Evolutionary conservation across 139 green algal species (phyloP), one percentile per base, ranked within the genome.

Genomic region (Haematococcus sp.): DNA sequence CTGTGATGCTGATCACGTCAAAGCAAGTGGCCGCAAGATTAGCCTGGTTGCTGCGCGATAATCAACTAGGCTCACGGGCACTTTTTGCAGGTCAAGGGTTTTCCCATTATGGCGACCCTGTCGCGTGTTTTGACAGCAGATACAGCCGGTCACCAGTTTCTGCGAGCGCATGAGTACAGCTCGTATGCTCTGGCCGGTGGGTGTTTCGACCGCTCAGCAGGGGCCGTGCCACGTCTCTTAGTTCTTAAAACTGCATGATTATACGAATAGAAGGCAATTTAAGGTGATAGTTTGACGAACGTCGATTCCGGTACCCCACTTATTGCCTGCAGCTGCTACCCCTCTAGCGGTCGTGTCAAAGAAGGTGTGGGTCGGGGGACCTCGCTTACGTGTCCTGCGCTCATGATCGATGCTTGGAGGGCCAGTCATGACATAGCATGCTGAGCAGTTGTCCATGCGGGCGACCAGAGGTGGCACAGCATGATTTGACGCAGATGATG

Each of bases 121-220:
- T 59, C 31, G 25, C 44, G 32, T 3, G 13, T 73, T 2, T 44
- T 74, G 70, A 78, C 86, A 87, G 87, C 87, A 54, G 87, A 92
- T 64, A 68, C 78, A 25, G 81, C 72, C 19, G 87, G 87, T 1
- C 70, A 83, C 23, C 60, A 74, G 3, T 80, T 84, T 7, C 71
- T 80, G 15, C 83, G 82, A 52, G 68, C 79, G 0, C 82, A 86
- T 61, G 87, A 92, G 68, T 74, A 85, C 54, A 68, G 66, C 22
- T 74, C 83, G 66, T 81, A 82, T 32, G 83, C 66, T 0, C 55
- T 90, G 35, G 87, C 84, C 81, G 87, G 87, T 89, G 31, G 4
- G 65, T 49, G 11, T 52, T 51, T 16, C n/a, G 55, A 25, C 16
- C 55, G 16, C 55, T 11, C n/a, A 63, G n/a, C 55, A n/a, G n/a